Percentiles rank a stretch among this genome's conserved stretches.
Conservation (phyloP, 352 stramenopile genomes). For the Phytopythium aichiense region DNA sequence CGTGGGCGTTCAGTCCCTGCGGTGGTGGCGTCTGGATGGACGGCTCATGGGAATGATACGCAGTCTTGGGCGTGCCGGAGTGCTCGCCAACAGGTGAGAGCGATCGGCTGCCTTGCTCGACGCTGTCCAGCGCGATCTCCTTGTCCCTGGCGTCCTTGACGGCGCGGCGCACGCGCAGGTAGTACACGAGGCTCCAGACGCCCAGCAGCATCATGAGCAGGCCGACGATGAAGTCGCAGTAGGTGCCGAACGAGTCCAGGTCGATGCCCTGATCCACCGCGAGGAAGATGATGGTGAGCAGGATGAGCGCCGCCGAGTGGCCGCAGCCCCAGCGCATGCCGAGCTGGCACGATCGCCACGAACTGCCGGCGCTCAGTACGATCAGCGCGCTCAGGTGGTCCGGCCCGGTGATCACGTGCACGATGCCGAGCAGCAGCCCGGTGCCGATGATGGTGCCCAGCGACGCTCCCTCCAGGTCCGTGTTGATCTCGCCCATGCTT, state of each 20-base stretch:
- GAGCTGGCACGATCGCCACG: conserved; percentile 62
- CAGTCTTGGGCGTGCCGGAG: conserved; percentile 5
- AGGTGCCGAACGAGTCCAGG: conserved; percentile 34
- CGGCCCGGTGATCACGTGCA: conserved; percentile 63
- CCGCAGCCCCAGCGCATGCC: conserved; percentile 85
- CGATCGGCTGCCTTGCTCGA: background rate
- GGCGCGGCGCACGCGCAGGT: conserved; percentile 27
- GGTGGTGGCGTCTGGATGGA: conserved; percentile 10
- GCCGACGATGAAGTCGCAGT: conserved; percentile 57
- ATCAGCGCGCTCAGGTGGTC: conserved; percentile 88
- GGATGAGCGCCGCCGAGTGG: conserved; percentile 75
- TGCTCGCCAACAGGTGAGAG: background rate
- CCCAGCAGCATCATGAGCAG: conserved; percentile 55
- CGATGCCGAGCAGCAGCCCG: conserved; percentile 41
- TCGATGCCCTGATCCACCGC: conserved; percentile 34
- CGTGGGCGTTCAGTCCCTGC: conserved; percentile 2
- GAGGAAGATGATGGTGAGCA: conserved; percentile 60
- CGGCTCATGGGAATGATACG: conserved; percentile 1
- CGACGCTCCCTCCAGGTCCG: conserved; percentile 26
- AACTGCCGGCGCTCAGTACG: conserved; percentile 74
- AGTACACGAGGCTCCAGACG: conserved; percentile 35
- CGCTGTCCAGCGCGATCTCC: background rate
- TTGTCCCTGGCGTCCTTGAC: conserved; percentile 4
- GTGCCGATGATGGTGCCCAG: conserved; percentile 43
- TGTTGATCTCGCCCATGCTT: conserved; percentile 31